Conservation (phyloP, 805 yeast genomes). For the Candida rishiriensis region DNA sequence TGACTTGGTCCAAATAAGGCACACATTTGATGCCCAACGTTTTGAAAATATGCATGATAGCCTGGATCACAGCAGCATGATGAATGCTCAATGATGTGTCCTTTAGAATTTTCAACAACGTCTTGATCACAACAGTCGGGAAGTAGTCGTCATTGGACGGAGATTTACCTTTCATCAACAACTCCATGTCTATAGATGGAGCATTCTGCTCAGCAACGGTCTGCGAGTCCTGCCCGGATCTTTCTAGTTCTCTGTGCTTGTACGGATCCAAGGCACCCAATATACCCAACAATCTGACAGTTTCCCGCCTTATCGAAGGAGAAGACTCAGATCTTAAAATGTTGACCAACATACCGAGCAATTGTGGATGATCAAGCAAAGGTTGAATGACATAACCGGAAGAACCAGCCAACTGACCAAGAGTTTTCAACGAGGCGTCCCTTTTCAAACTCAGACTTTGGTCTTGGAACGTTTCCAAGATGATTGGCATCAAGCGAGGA, state of each 20-base stretch:
- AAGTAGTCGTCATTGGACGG: slow-evolving; percentile 91
- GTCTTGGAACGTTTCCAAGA: slow-evolving; percentile 84
- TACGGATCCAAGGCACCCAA: slow-evolving; percentile 97
- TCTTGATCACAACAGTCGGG: slow-evolving; percentile 89
- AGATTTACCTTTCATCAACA: slow-evolving; percentile 89
- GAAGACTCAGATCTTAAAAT: slow-evolving; percentile 80
- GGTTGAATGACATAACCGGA: slow-evolving; percentile 97
- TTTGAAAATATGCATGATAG: slow-evolving; percentile 86
- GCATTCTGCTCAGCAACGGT: slow-evolving; percentile 69
- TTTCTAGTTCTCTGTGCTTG: slow-evolving; percentile 87
- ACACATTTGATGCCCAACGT: slow-evolving; percentile 86
- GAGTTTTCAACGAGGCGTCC: slow-evolving; percentile 81
- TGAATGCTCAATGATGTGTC: slow-evolving; percentile 83
- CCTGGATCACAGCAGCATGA: slow-evolving; percentile 91
- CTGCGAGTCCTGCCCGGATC: slow-evolving; percentile 33
- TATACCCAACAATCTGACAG: slow-evolving; percentile 85
- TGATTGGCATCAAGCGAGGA: slow-evolving; percentile 76
- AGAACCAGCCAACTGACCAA: slow-evolving; percentile 85
- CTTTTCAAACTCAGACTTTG: slow-evolving; percentile 85
- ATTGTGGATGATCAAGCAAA: slow-evolving; percentile 82
- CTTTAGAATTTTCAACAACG: slow-evolving; percentile 74
- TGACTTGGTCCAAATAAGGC: slow-evolving; percentile 79
- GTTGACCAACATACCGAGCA: slow-evolving; percentile 74
- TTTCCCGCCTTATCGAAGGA: slow-evolving; percentile 72
- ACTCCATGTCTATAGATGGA: slow-evolving; percentile 84